Percentiles rank a stretch among this genome's conserved stretches.
Evolutionary conservation across 2,329 filamentous ascomycete genomes (phyloP).

Genomic region (Alternaria burnsii): DNA sequence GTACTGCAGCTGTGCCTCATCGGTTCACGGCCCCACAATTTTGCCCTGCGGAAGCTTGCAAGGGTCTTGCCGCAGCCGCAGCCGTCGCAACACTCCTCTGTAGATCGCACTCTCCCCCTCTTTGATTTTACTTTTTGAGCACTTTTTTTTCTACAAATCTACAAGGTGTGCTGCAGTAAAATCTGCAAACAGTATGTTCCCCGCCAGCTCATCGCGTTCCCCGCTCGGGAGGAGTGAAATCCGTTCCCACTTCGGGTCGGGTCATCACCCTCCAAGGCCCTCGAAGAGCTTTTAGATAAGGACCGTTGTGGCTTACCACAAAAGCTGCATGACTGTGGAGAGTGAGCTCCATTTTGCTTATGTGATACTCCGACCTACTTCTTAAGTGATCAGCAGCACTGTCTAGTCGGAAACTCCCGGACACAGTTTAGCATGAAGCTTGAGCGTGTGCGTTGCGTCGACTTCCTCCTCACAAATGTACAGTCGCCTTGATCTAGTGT

Average conservation of each 20-base stretch:
- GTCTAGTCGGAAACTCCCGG: neutral
- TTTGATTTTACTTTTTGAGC: neutral
- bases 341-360: neutral
- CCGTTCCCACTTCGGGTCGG: neutral
- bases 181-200: neutral
- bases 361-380: neutral
- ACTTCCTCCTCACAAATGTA: neutral
- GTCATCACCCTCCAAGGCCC: neutral
- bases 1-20: neutral
- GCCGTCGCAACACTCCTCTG: neutral
- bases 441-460: neutral
- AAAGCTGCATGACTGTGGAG: neutral
- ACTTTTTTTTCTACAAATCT: neutral
- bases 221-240: neutral
- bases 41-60: constrained; percentile 1
- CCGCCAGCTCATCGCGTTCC: neutral
- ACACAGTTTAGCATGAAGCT: neutral
- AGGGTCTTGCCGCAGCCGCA: neutral
- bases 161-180: neutral
- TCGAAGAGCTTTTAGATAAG: neutral
- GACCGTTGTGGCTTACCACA: neutral
- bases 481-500: neutral
- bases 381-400: neutral
- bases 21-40: neutral
- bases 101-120: neutral